Conservation (phyloP, 192 early-diverging fungal genomes). For the Coemansia sp. region DNA sequence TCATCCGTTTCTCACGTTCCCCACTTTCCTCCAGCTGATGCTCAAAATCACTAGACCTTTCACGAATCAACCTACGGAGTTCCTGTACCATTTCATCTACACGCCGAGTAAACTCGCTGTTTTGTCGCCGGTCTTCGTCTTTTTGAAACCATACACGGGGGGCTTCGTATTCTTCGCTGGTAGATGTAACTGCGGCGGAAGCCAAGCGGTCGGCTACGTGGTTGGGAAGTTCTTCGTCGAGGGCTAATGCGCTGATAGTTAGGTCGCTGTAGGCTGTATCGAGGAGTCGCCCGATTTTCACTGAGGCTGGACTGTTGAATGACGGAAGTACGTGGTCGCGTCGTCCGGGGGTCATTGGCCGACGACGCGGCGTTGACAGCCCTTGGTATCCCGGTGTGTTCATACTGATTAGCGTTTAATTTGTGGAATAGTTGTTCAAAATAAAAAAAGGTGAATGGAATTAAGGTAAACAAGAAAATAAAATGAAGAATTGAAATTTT, state of each 20-base stretch:
- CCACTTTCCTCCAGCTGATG: constrained; percentile 20
- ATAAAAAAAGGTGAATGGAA: not conserved
- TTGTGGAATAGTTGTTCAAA: constrained; percentile 1
- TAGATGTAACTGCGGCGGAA: constrained; percentile 18
- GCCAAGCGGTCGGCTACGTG: constrained; percentile 32
- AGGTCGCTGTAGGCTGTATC: constrained; percentile 28
- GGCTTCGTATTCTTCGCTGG: constrained; percentile 50
- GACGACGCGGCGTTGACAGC: constrained; percentile 43
- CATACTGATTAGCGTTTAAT: not conserved
- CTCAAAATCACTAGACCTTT: constrained; percentile 29
- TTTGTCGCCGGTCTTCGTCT: constrained; percentile 46
- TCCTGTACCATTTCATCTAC: constrained; percentile 54
- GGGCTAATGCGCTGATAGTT: not conserved
- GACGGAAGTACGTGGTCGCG: constrained; percentile 46
- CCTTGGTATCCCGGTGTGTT: constrained; percentile 35
- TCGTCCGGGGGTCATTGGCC: constrained; percentile 47
- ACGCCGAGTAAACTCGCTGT: constrained; percentile 38
- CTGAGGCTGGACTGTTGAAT: constrained; percentile 50
- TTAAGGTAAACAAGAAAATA: not conserved
- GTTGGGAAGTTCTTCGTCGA: constrained; percentile 32
- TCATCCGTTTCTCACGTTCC: constrained; percentile 40
- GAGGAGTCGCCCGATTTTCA: constrained; percentile 36
- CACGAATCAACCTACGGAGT: constrained; percentile 45
- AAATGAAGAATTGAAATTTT: not conserved
- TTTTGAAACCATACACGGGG: constrained; percentile 55